phyloP scores from a whole-genome alignment of 495 filamentous ascomycete genomes.

The Aspergillus funiculosus region DNA sequence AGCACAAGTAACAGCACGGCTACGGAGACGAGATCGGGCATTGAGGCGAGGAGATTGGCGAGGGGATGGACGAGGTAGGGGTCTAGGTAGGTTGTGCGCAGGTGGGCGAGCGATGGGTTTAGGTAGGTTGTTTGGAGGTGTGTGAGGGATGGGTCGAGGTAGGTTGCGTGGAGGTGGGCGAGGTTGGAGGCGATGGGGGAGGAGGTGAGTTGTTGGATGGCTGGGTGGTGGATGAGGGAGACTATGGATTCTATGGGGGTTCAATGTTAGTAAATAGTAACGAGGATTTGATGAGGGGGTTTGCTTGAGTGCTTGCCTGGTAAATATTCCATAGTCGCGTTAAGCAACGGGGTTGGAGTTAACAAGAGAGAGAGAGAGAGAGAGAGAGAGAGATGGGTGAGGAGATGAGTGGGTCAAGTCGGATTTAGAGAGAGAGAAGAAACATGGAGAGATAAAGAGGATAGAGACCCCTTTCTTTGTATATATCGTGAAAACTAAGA shows the following conservation, averaged over 20 bases:
- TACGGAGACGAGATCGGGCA: conserved; percentile 57
- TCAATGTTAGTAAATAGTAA: not conserved
- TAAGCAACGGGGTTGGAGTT: not conserved
- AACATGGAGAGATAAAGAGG: not conserved
- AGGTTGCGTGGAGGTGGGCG: conserved; percentile 32
- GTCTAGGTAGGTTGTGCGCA: conserved; percentile 36
- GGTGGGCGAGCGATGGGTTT: conserved; percentile 36
- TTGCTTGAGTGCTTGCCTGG: conserved; percentile 4
- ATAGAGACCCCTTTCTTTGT: no score
- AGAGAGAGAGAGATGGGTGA: not conserved
- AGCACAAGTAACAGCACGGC: conserved; percentile 50
- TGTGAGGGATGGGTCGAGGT: conserved; percentile 38
- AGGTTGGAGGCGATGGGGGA: conserved; percentile 14
- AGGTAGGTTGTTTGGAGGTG: conserved; percentile 34
- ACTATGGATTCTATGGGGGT: not conserved
- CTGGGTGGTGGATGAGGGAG: conserved; percentile 15
- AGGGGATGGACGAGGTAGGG: conserved; percentile 27
- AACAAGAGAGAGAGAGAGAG: not conserved
- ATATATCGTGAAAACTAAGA: not conserved
- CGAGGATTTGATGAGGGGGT: not conserved
- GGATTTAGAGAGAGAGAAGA: not conserved
- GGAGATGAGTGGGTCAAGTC: not conserved
- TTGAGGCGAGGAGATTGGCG: conserved; percentile 44
- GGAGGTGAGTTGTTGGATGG: conserved; percentile 24
- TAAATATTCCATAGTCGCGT: conserved; percentile 12